Evolutionary conservation across 352 stramenopile species (phyloP).

Genomic region (Phytophthora agathidicida): DNA sequence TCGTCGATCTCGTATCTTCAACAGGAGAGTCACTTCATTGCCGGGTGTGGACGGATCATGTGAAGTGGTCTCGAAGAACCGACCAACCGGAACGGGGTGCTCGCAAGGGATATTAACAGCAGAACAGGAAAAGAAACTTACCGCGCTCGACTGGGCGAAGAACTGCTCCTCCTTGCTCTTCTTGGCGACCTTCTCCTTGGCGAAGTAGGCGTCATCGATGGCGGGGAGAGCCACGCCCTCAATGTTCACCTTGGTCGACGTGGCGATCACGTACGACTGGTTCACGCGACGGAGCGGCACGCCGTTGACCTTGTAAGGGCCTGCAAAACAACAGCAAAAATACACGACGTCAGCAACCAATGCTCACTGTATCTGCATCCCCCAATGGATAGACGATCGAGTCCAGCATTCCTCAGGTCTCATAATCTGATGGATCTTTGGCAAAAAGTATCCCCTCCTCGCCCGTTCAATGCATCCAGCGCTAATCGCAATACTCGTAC

Average conservation of each 20-base stretch:
- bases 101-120: constrained; percentile 17
- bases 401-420: constrained; percentile 81
- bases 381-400: too few relatives aligned
- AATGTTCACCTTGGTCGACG: constrained; percentile 97
- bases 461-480: background rate
- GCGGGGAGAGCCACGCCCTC: constrained; percentile 91
- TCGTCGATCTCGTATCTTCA: constrained; percentile 27
- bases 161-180: constrained; percentile 97
- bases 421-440: constrained; percentile 86
- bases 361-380: background rate
- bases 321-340: constrained; percentile 44
- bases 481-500: background rate
- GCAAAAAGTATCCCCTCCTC: constrained; percentile 36
- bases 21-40: background rate
- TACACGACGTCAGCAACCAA: background rate
- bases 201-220: constrained; percentile 98
- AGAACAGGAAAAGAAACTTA: constrained; percentile 46
- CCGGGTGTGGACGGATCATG: constrained; percentile 1
- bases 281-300: constrained; percentile 98
- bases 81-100: constrained; percentile 25
- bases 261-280: constrained; percentile 99
- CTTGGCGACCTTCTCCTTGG: constrained; percentile 90
- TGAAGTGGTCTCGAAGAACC: constrained; percentile 15
- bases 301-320: constrained; percentile 99
- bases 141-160: constrained; percentile 92